Evolutionary conservation across 805 yeast species (phyloP).

Genomic region (Scheffersomyces amazonensis): DNA sequence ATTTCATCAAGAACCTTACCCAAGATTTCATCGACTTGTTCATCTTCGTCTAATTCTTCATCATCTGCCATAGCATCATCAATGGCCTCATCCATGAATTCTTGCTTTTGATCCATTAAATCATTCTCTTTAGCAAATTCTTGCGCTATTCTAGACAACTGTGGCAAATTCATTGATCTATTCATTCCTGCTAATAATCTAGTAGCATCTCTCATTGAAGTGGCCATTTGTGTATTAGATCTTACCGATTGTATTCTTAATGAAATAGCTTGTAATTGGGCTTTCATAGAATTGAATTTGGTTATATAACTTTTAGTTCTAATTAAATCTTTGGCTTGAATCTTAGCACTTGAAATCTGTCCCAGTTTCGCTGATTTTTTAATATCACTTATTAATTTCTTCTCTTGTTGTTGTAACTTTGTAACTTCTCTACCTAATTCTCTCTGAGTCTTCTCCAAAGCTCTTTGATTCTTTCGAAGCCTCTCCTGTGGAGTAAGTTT

Average conservation of each 20-base stretch:
- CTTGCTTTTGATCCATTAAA: constrained; percentile 97
- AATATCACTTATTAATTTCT: constrained; percentile 79
- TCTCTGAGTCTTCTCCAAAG: constrained; percentile 89
- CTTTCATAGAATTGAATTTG: constrained; percentile 90
- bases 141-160: constrained; percentile 83
- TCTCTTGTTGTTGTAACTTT: constrained; percentile 88
- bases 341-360: constrained; percentile 83
- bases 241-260: constrained; percentile 89
- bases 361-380: constrained; percentile 90
- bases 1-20: constrained; percentile 92
- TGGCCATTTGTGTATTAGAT: constrained; percentile 92
- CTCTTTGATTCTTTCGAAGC: constrained; percentile 91
- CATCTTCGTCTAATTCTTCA: constrained; percentile 73
- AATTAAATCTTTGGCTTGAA: constrained; percentile 93
- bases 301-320: constrained; percentile 80
- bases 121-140: constrained; percentile 94
- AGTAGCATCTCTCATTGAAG: constrained; percentile 93
- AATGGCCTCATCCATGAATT: constrained; percentile 97
- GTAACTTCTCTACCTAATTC: constrained; percentile 86
- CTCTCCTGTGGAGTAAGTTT: constrained; percentile 92
- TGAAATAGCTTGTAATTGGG: constrained; percentile 93
- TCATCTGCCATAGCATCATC: constrained; percentile 96
- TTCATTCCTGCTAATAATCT: constrained; percentile 83
- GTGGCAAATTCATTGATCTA: constrained; percentile 85
- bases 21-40: constrained; percentile 88